Conservation (phyloP, 78 protist genomes). For the Emiliania huxleyi region DNA sequence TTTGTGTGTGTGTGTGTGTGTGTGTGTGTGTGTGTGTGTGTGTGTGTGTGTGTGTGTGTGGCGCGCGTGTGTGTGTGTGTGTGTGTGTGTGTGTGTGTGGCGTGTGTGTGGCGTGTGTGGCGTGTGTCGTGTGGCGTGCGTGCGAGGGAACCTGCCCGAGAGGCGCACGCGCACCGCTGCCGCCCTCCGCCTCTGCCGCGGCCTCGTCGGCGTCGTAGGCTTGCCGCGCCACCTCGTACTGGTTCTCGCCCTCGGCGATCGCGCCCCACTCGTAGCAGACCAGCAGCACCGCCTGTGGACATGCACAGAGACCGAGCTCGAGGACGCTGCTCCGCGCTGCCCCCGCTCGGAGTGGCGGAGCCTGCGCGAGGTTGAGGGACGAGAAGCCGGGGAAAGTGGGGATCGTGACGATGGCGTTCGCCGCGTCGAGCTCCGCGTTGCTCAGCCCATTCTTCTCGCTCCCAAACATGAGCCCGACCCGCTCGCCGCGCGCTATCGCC, state of each 20-base stretch:
- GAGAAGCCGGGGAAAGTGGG: not conserved
- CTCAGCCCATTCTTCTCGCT: not conserved
- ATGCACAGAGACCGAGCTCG: too few species aligned
- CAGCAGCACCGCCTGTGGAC: slow-evolving; percentile 14
- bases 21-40: too few species aligned
- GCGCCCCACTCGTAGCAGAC: not conserved
- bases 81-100: too few species aligned
- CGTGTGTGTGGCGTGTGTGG: too few species aligned
- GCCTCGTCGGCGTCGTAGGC: not conserved
- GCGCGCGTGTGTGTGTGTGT: too few species aligned
- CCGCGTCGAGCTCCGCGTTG: not conserved
- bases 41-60: too few species aligned
- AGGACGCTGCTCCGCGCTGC: too few species aligned
- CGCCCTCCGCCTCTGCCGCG: not conserved
- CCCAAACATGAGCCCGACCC: not conserved
- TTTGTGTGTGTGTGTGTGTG: too few species aligned
- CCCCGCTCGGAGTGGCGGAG: too few species aligned
- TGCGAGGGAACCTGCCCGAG: too few species aligned
- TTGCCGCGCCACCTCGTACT: too few species aligned
- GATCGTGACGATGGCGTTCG: not conserved
- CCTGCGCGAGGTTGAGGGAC: not conserved
- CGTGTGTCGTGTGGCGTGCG: too few species aligned
- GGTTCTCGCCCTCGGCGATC: not conserved
- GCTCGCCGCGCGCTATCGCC: not conserved
- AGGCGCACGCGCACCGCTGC: not conserved